Evolutionary conservation across 2,329 filamentous ascomycete species (phyloP).

Genomic region (Dothistroma pini): DNA sequence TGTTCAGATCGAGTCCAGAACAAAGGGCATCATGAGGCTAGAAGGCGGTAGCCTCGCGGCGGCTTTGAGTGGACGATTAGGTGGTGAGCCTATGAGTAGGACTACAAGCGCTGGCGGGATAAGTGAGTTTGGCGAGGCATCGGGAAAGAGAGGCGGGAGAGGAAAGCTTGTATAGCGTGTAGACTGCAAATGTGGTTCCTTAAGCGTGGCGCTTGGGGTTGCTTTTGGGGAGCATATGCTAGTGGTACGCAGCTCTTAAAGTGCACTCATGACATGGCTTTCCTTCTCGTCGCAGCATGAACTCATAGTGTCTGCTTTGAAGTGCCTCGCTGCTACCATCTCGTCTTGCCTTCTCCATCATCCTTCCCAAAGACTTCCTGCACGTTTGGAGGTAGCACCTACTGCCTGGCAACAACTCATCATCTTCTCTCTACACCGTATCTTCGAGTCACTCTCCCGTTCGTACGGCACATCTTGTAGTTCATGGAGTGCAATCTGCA

Average conservation of each 20-base stretch:
- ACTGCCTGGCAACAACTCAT: too few relatives aligned
- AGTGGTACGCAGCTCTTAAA: not conserved
- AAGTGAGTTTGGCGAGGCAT: conserved; percentile 26
- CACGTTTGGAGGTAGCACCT: too few relatives aligned
- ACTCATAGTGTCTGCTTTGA: too few relatives aligned
- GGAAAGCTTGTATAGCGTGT: conserved; percentile 11
- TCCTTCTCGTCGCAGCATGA: too few relatives aligned
- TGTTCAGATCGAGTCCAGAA: conserved; percentile 21
- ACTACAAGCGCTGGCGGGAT: conserved; percentile 27
- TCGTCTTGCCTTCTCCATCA: too few relatives aligned
- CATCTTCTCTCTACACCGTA: too few relatives aligned
- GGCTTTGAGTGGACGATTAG: conserved; percentile 25
- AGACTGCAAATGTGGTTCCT: not conserved
- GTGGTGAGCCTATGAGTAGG: conserved; percentile 31
- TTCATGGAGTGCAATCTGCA: too few relatives aligned
- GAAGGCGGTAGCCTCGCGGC: conserved; percentile 25
- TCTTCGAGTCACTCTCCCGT: too few relatives aligned
- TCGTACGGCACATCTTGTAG: too few relatives aligned
- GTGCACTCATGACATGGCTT: too few relatives aligned
- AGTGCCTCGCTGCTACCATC: too few relatives aligned
- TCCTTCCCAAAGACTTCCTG: too few relatives aligned
- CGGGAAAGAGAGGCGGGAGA: conserved; percentile 19
- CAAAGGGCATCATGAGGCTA: not conserved
- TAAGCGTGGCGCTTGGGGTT: not conserved
- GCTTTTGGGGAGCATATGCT: not conserved